Evolutionary conservation across 179 eudicot species (phyloP), one percentile per base, ranked within the genome.

Genomic region (Heliamphora pulchella): DNA sequence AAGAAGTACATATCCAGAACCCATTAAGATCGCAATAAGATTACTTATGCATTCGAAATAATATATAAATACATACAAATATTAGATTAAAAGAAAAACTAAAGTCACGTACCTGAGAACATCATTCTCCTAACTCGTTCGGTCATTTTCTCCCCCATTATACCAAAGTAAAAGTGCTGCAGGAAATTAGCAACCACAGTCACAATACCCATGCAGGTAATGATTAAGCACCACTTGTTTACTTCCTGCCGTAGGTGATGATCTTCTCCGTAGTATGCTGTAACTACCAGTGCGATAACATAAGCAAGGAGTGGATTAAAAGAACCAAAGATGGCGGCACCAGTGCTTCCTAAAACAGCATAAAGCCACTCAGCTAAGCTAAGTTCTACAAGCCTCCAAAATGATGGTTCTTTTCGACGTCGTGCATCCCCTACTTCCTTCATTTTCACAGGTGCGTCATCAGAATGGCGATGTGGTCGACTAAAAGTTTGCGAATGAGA

Each of bases 101-200:
- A 66, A 47, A 75, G 31, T n/a, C 13, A 80, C n/a, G 54, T 82
- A 94, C 99, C 99, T 87, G 99, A 96, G 87, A 96, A 96, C 99
- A 96, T 96, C 98, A 94, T 94, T 90, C 99, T 94, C 82, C 99
- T 87, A 53, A 96, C 96, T 75, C 99, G 89, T 81, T 96, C 99
- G 65, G 99, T 96, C 98, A 96, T 96, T 81, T 96, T 96, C 88
- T 96, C 99, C 70, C 99, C 99, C 99, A 96, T 96, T 57, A 96
- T 96, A 65, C 99, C 99, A 75, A 96, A 96, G 82, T 96, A 96
- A 69, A 96, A 96, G 81, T 96, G 99, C 86, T 96, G 99, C 86
- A 96, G 85, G 87, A 96, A 96, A 83, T 96, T 96, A n/a, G 99
- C 99, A 80, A 96, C 88, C 83, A 96, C 99, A 4, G 99, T 96